Evolutionary conservation across 345 rosid species (phyloP).

Genomic region (Melaleuca quinquenervia): DNA sequence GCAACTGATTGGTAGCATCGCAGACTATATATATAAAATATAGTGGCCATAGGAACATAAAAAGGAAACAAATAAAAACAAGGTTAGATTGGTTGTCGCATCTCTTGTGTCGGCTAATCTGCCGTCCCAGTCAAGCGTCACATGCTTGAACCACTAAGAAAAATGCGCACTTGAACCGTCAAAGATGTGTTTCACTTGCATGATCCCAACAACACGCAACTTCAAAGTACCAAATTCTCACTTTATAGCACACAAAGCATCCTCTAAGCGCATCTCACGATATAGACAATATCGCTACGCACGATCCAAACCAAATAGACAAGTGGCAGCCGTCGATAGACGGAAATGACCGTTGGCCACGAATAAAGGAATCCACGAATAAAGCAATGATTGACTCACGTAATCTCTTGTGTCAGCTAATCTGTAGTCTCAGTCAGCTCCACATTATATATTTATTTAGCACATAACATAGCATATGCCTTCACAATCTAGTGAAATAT

Average conservation of each 20-base stretch:
- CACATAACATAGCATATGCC: background rate
- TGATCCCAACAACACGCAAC: background rate
- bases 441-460: background rate
- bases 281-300: background rate
- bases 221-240: background rate
- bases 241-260: background rate
- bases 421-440: background rate
- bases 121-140: background rate
- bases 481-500: background rate
- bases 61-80: background rate
- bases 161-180: background rate
- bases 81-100: background rate
- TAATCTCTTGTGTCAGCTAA: background rate
- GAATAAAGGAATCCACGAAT: background rate
- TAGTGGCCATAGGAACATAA: background rate
- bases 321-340: background rate
- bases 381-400: accelerated
- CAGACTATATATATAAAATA: background rate
- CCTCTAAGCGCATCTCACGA: background rate
- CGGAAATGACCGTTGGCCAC: accelerated
- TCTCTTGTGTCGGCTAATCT: background rate
- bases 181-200: background rate
- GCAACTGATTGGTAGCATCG: background rate
- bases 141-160: background rate
- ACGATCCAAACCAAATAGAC: background rate